These are phyloP conservation scores for Heteromeles arbutifolia DNA, from an alignment of 306 rosid genomes.

Conservation along the genomic window DNA sequence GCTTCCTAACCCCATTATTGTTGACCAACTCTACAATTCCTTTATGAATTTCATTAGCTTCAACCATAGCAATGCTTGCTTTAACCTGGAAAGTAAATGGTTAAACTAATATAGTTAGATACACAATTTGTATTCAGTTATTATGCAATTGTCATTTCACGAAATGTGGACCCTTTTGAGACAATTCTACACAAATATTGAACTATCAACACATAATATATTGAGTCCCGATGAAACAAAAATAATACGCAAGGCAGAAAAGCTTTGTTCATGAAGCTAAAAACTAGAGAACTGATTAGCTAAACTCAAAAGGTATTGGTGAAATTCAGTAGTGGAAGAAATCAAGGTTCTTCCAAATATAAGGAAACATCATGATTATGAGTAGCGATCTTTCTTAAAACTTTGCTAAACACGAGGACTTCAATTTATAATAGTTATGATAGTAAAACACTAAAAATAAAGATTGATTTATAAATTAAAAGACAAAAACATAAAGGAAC, in stretches of 20 bases:
- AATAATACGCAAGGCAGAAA: neutral
- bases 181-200: neutral
- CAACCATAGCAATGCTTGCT: conserved; percentile 39
- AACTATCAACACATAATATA: neutral
- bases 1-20: conserved; percentile 52
- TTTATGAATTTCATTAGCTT: conserved; percentile 60
- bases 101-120: neutral
- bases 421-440: neutral
- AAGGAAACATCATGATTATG: neutral
- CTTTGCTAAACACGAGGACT: neutral
- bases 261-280: neutral
- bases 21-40: conserved; percentile 69
- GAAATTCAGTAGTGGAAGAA: neutral
- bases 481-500: neutral
- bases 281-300: neutral
- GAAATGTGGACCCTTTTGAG: neutral
- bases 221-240: neutral
- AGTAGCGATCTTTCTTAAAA: neutral
- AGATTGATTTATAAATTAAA: neutral
- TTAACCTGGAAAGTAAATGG: conserved; percentile 45
- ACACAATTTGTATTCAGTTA: neutral
- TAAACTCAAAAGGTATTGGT: neutral
- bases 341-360: neutral
- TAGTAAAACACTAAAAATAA: neutral
- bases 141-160: neutral